Base-by-base conservation (phyloP, 257 asterid species). In the Schizonepeta tenuifolia region DNA sequence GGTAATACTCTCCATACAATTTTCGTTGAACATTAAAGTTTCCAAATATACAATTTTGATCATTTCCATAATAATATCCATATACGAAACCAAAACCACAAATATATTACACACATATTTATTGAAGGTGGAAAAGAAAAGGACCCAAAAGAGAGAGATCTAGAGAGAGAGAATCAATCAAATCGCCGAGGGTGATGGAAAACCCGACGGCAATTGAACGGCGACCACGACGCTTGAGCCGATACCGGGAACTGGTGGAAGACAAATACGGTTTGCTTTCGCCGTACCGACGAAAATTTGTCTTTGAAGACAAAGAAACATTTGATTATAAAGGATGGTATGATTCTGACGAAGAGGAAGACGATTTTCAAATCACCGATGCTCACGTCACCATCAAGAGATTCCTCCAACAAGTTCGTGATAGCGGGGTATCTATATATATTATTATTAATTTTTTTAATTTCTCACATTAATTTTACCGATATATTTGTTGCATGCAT, bases 201-300 rank as follows among this genome's bases (percentile, higher is more conserved):
- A 21, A 24, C 41, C 70, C 50, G 12, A 2, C 41, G 56, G 40
- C 55, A 13, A 2, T 35, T 4, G 56, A 65, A 22, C 20, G 40
- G 14, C n/a, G 56, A 24, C 70, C 70, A 24, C 70, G 14, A 41
- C 40, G 70, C 55, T 55, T 41, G 21, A 64, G 69, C 69, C 54
- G 69, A 4, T 65, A 65, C 70, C 55, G 56, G 1, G 70, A 65
- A 44, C 13, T 65, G 40, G 56, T 65, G 4, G 70, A 65, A 43
- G 70, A 65, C 41, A 65, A 65, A 24, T 65, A 65, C 41, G 70
- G 70, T 14, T 65, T 65, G 70, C 56, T 65, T 43, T 65, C 70
- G 13, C 70, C 70, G 1, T 65, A 65, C 70, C 56, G 56, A 2
- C 22, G 70, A n/a, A 65, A 65, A 38, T 65, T 65, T 8, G 56